Conservation (phyloP, 2,329 filamentous ascomycete species). For the Claviceps sorghi region DNA sequence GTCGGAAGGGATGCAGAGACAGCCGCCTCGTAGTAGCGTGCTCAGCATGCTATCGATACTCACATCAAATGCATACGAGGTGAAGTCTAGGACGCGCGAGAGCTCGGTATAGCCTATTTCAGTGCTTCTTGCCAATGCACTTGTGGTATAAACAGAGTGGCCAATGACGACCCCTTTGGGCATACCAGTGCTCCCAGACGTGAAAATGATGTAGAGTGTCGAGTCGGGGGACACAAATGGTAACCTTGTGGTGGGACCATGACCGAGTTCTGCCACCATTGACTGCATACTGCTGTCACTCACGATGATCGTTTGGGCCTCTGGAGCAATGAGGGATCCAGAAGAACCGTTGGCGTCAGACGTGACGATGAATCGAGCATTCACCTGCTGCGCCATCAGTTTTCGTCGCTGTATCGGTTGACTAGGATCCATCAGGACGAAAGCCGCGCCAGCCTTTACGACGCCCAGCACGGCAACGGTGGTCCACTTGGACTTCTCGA, state of each 20-base stretch:
- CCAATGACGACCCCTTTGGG: slow-evolving; percentile 13
- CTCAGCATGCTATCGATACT: slow-evolving; percentile 3
- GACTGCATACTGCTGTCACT: not conserved
- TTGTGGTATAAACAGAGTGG: slow-evolving; percentile 5
- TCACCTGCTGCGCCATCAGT: not conserved
- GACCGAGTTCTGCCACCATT: not conserved
- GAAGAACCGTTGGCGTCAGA: not conserved
- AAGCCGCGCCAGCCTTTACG: not conserved
- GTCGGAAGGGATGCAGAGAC: slow-evolving; percentile 7
- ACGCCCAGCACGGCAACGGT: not conserved
- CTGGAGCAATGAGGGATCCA: not conserved
- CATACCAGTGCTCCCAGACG: slow-evolving; percentile 7
- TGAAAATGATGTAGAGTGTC: not conserved
- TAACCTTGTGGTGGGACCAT: not conserved
- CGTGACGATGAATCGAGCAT: not conserved
- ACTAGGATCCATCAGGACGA: slow-evolving; percentile 1
- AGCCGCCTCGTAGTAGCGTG: slow-evolving; percentile 4
- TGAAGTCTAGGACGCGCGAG: slow-evolving; percentile 6
- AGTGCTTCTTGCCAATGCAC: slow-evolving; percentile 1
- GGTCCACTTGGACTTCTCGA: slow-evolving; percentile 1
- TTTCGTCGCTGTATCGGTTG: not conserved
- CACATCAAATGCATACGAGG: slow-evolving; percentile 7
- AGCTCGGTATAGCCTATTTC: not conserved
- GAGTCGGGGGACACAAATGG: slow-evolving; percentile 1
- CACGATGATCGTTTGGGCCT: not conserved